phyloP scores from a whole-genome alignment of 176 grass and related monocot genomes.

The Musa acuminata region DNA sequence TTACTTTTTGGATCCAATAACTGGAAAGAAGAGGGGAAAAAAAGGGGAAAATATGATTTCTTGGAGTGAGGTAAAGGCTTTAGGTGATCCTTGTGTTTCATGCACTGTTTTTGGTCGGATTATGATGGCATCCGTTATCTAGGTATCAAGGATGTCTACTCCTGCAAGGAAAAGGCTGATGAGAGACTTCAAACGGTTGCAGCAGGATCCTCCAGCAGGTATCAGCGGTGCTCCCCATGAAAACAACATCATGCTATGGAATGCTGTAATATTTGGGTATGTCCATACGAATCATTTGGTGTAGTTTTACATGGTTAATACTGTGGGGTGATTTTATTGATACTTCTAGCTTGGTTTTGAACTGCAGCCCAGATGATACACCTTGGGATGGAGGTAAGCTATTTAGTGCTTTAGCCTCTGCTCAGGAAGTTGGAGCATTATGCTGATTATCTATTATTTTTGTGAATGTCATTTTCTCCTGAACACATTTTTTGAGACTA shows the following conservation, averaged over 20 bases:
- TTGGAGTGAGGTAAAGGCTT: neutral
- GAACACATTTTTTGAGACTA: neutral
- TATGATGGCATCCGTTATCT: neutral
- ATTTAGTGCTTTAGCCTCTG: neutral
- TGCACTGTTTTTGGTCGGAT: neutral
- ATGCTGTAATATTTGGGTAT: slow-evolving; percentile 89
- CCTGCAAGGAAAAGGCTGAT: slow-evolving; percentile 84
- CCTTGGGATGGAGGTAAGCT: slow-evolving; percentile 88
- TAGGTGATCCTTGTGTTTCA: neutral
- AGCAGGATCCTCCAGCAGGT: slow-evolving; percentile 81
- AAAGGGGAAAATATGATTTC: neutral
- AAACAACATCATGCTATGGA: slow-evolving; percentile 85
- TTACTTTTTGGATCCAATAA: neutral
- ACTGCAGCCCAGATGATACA: slow-evolving; percentile 78
- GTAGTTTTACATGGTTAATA: neutral
- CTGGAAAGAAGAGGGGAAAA: neutral
- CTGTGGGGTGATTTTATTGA: slow-evolving; percentile 8
- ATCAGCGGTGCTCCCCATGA: slow-evolving; percentile 85
- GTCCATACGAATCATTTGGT: slow-evolving; percentile 1
- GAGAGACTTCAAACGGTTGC: slow-evolving; percentile 90
- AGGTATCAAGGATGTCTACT: slow-evolving; percentile 52
- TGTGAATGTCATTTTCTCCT: neutral
- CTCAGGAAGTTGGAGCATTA: neutral
- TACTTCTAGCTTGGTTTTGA: slow-evolving; percentile 3
- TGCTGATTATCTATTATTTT: neutral